Percentiles rank a stretch among this genome's conserved stretches.
Conservation (phyloP, 345 rosid genomes). For the Acer negundo region DNA sequence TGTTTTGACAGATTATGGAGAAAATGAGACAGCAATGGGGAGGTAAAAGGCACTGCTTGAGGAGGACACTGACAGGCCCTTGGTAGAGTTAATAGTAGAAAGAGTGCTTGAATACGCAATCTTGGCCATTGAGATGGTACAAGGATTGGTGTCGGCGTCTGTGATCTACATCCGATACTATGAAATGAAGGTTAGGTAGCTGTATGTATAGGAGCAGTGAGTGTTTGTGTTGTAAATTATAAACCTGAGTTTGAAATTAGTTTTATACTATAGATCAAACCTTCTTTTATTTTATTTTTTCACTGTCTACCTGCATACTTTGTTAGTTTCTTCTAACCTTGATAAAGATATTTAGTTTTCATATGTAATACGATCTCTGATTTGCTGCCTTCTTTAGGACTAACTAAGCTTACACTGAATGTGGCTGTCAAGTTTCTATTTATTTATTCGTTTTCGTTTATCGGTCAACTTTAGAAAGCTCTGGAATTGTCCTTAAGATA, state of each 20-base stretch:
- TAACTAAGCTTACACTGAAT: background rate
- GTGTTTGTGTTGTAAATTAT: slow-evolving; percentile 50
- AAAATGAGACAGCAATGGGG: slow-evolving; percentile 52
- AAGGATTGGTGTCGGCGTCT: slow-evolving; percentile 5
- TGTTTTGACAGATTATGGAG: slow-evolving; percentile 46
- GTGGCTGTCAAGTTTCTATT: background rate
- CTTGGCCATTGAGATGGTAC: slow-evolving; percentile 17
- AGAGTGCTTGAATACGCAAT: background rate
- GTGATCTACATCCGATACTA: slow-evolving; percentile 19
- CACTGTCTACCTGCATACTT: slow-evolving; percentile 9
- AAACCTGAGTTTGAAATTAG: slow-evolving; percentile 26
- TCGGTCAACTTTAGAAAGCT: background rate
- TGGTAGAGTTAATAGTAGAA: slow-evolving; percentile 49
- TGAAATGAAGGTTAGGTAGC: slow-evolving; percentile 23
- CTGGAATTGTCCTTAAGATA: background rate
- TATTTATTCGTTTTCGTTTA: background rate
- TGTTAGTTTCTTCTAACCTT: background rate
- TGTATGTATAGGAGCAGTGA: slow-evolving; percentile 41
- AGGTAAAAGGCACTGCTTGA: slow-evolving; percentile 68
- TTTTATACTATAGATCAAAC: slow-evolving; percentile 27
- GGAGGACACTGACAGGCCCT: slow-evolving; percentile 88
- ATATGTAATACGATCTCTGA: background rate
- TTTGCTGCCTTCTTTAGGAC: background rate
- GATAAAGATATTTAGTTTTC: background rate
- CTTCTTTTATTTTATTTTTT: background rate